Evolutionary conservation across 257 asterid species (phyloP).

Genomic region (Solanum lignicaule): DNA sequence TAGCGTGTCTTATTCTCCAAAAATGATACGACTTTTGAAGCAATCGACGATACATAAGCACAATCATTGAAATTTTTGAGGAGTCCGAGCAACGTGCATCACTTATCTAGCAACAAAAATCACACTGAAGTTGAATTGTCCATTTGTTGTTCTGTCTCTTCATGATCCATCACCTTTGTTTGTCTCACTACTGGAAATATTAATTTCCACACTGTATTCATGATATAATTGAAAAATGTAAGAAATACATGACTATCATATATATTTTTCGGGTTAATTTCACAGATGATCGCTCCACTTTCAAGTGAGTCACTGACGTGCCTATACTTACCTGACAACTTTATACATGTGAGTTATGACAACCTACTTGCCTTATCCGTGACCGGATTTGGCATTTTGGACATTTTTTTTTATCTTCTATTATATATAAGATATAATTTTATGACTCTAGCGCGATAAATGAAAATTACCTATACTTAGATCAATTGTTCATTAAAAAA

Average conservation of each 20-base stretch:
- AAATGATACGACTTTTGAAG: neutral
- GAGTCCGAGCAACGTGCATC: neutral
- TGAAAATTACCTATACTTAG: neutral
- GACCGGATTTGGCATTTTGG: neutral
- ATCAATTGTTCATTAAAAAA: neutral
- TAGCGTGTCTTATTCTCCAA: neutral
- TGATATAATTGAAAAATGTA: neutral
- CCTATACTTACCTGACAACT: neutral
- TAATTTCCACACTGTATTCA: slow-evolving; percentile 79
- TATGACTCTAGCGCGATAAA: neutral
- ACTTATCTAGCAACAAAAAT: slow-evolving; percentile 2
- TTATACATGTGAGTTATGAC: neutral
- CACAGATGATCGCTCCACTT: neutral
- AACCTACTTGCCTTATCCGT: neutral
- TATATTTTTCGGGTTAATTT: neutral
- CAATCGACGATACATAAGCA: neutral
- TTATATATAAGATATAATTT: neutral
- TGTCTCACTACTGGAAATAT: slow-evolving; percentile 61
- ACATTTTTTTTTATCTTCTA: neutral
- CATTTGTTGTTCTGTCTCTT: slow-evolving; percentile 34
- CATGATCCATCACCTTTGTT: slow-evolving; percentile 54
- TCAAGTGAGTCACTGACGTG: neutral
- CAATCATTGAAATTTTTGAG: neutral
- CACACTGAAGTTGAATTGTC: slow-evolving; percentile 8
- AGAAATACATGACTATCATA: neutral